phyloP scores from a whole-genome alignment of 805 yeast species.

The Nakazawaea ernobii region DNA sequence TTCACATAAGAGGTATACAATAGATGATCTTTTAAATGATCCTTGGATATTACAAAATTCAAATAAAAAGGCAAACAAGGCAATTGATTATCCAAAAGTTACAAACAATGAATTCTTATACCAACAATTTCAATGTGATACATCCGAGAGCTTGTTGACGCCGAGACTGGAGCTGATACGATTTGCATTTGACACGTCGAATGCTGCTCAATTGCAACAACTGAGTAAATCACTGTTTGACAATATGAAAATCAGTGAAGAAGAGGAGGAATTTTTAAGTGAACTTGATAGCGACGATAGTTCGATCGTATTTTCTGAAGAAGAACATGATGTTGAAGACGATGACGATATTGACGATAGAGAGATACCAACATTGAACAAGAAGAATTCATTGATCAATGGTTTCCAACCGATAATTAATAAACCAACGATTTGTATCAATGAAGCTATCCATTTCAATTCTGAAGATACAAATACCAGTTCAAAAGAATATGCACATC shows the following conservation, averaged over 20 bases:
- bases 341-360: slow-evolving; percentile 17
- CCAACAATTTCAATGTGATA: slow-evolving; percentile 20
- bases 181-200: slow-evolving; percentile 31
- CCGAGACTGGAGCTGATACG: slow-evolving; percentile 34
- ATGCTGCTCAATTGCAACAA: slow-evolving; percentile 6
- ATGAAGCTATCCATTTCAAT: slow-evolving; percentile 14
- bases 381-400: slow-evolving; percentile 13
- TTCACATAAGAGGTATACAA: slow-evolving; percentile 61
- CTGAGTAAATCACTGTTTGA: background rate
- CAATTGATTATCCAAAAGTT: slow-evolving; percentile 25
- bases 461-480: slow-evolving; percentile 19
- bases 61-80: slow-evolving; percentile 8
- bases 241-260: slow-evolving; percentile 13
- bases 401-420: slow-evolving; percentile 12
- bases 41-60: slow-evolving; percentile 49
- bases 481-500: slow-evolving; percentile 25
- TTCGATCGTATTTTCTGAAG: slow-evolving; percentile 15
- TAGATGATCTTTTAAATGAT: slow-evolving; percentile 61
- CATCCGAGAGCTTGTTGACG: slow-evolving; percentile 20
- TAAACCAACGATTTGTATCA: slow-evolving; percentile 15
- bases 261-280: slow-evolving; percentile 6
- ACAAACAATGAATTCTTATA: slow-evolving; percentile 22
- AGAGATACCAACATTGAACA: slow-evolving; percentile 5
- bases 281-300: slow-evolving; percentile 12
- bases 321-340: slow-evolving; percentile 19